Base-by-base conservation (phyloP, 1,284 basidiomycete species). In the Meripilus lineatus region DNA sequence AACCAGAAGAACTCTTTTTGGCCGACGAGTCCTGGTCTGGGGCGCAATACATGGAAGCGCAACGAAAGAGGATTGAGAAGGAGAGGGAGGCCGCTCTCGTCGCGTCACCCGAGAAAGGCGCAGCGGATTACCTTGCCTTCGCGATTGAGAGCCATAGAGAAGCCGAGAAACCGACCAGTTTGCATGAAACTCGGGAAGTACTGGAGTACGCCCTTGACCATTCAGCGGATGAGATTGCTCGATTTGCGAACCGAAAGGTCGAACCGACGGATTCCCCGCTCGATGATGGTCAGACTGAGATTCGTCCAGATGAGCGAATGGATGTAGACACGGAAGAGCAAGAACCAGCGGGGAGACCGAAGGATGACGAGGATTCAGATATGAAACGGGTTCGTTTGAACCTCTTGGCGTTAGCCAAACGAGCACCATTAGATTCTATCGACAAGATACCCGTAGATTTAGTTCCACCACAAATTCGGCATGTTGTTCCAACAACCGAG, bases 371-470 rank as follows among this genome's bases (percentile, higher is more conserved):
- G 6, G 82, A 79, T 45, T 64, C 72, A 2, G 52, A 65, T 17
- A 42, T 79, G 53, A 71, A 71, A 48, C 72, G 77, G 44, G 64
- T 87, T 32, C 71, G 84, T 25, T 65, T 87, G 52, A 86, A 84
- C 57, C 64, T 87, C 25, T 69, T 88, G 22, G 83, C 84, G 3
- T 67, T 88, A 21, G 80, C 82, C 42, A 86, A 86, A 58, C 72
- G 84, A 5, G 83, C 83, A 8, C 85, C 85, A 3, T 59, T 86
- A 47, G 81, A 85, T 54, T 78, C 73, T 48, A 81, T 88, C 45
- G 80, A 80, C 15, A 69, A 69, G 32, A 59, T 87, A 32, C 83
- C 83, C 3, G 64, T 72, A 18, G 79, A 83, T 39, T 63, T 87
- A 32, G 79, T 87, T 2, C 83, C 82, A 5, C 75, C 77, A 49